Base-by-base conservation (phyloP, 1,139 yeast species). In the Suhomyces terraborum region DNA sequence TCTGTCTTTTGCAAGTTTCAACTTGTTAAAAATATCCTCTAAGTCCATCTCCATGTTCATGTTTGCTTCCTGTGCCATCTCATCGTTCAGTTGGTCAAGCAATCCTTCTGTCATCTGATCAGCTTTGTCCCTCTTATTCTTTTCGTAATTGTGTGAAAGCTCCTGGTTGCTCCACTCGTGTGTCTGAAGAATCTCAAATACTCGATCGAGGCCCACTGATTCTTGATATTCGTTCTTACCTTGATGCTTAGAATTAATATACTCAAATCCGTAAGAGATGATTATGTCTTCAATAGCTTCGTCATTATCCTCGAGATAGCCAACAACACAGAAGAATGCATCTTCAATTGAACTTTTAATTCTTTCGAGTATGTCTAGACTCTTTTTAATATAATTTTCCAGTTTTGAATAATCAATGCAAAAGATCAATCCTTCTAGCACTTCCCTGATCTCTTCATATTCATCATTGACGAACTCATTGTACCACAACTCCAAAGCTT, bases 81-180 rank as follows among this genome's bases (percentile, higher is more conserved):
- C 34, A 4, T 30, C 14, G 9, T 21, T 12, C 8, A 10, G 13
- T 3, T 22, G 16, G 1, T 44, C 51, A 10, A 69, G 42, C 27
- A 69, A 52, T 1, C 63, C 56, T 38, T 53, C 42, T 9, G 62
- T 51, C 75, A 69, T 68, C 8, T 54, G 53, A 4, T 47, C 49
- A 17, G 62, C 41, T 35, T 58, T 61, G 1, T 52, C 51, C 28
- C 46, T 29, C 43, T 67, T 64, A 32, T 50, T 54, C 12, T 46
- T 37, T n/a, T 50, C 49, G 33, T 51, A 53, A 3, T 39, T 38
- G 22, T 40, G 34, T 1, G 35, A 27, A 22, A 37, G 25, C 5
- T 56, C 58, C 38, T 56, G 52, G 32, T 58, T 54, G 12, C 51
- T 45, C 78, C 78, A 73, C 22, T 68, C 73, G 45, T 73, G 75